phyloP scores from a whole-genome alignment of 225 moss, liverwort and hornwort species.

The Takakia lepidozioides region DNA sequence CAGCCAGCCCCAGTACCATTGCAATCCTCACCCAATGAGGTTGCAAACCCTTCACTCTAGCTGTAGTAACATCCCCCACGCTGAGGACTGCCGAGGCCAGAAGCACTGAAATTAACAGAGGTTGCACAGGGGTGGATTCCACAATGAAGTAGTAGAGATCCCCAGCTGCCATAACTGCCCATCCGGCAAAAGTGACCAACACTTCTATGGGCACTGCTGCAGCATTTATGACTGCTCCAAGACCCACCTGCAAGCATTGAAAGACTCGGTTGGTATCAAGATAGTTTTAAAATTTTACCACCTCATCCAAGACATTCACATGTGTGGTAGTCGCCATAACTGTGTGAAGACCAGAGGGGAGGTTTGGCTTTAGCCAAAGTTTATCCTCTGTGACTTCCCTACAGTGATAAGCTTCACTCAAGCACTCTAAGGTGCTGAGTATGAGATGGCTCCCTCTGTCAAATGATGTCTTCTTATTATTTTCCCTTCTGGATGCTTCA shows the following conservation, averaged over 20 bases:
- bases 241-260: conserved; percentile 29
- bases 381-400: too few relatives aligned
- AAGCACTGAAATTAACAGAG: conserved; percentile 20
- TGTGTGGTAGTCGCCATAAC: too few relatives aligned
- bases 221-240: conserved; percentile 28
- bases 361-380: too few relatives aligned
- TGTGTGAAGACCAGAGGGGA: too few relatives aligned
- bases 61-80: conserved; percentile 35
- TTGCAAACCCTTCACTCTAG: conserved; percentile 19
- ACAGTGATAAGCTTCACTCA: too few relatives aligned
- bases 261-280: too few relatives aligned
- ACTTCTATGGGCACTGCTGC: conserved; percentile 30
- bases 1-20: conserved; percentile 18
- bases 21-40: conserved; percentile 24
- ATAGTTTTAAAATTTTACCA: too few relatives aligned
- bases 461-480: too few relatives aligned
- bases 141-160: conserved; percentile 35
- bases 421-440: too few relatives aligned
- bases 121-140: conserved; percentile 22
- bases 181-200: conserved; percentile 19
- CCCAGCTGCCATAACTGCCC: conserved; percentile 20
- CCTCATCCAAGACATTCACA: too few relatives aligned
- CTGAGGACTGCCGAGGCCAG: conserved; percentile 39
- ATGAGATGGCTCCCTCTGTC: too few relatives aligned
- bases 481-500: too few relatives aligned